phyloP scores from a whole-genome alignment of 768 basidiomycete species.

The Leccinum uliginosum region DNA sequence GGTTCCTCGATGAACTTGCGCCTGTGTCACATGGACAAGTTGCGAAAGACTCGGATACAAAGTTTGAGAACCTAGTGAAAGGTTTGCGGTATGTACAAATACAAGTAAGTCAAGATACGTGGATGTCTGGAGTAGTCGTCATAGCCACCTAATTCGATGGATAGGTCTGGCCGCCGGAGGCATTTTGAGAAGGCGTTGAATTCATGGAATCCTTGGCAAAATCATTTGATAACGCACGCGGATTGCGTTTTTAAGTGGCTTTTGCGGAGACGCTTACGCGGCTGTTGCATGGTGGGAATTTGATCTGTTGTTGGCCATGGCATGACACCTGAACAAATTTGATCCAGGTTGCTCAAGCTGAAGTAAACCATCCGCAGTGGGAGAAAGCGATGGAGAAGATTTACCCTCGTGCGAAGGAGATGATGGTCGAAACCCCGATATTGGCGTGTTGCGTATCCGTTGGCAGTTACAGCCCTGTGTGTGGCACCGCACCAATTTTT shows the following conservation, averaged over 20 bases:
- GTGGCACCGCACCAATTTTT: slow-evolving; percentile 86
- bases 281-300: slow-evolving; percentile 62
- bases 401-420: slow-evolving; percentile 74
- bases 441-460: slow-evolving; percentile 82
- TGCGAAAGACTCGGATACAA: slow-evolving; percentile 74
- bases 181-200: slow-evolving; percentile 90
- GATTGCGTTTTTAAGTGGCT: slow-evolving; percentile 72
- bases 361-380: slow-evolving; percentile 95
- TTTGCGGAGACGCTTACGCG: slow-evolving; percentile 80
- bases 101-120: slow-evolving; percentile 44
- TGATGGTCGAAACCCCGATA: slow-evolving; percentile 88
- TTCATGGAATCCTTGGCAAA: slow-evolving; percentile 82
- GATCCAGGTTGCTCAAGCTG: slow-evolving; percentile 82
- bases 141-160: neutral
- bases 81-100: slow-evolving; percentile 80
- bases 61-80: slow-evolving; percentile 79
- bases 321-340: neutral
- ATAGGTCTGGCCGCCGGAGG: slow-evolving; percentile 90
- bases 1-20: slow-evolving; percentile 75
- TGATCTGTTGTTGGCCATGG: neutral
- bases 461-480: slow-evolving; percentile 79
- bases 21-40: slow-evolving; percentile 74
- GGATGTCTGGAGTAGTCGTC: neutral
- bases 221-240: slow-evolving; percentile 80
- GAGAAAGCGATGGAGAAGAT: slow-evolving; percentile 85